Evolutionary conservation across 495 filamentous ascomycete species (phyloP).

Genomic region (Talaromyces nanjingensis): DNA sequence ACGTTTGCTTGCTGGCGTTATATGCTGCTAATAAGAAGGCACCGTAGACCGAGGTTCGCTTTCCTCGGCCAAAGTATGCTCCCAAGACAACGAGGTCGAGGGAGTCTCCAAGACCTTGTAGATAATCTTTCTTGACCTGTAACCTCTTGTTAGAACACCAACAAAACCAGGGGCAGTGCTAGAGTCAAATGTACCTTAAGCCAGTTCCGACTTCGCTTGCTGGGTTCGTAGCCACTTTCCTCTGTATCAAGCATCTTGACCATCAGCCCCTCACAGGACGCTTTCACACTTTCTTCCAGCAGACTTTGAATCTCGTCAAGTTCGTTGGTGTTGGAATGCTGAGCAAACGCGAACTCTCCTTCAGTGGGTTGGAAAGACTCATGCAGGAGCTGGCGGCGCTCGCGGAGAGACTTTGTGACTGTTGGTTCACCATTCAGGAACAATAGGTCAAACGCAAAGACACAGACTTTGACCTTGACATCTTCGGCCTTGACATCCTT

Average conservation of each 20-base stretch:
- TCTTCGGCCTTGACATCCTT: slow-evolving; percentile 98
- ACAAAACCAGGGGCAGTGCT: background rate
- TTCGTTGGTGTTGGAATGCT: slow-evolving; percentile 77
- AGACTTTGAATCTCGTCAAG: slow-evolving; percentile 88
- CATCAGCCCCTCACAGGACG: slow-evolving; percentile 95
- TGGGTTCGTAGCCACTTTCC: slow-evolving; percentile 90
- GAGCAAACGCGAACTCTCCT: slow-evolving; percentile 89
- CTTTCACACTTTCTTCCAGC: slow-evolving; percentile 88
- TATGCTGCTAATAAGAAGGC: slow-evolving; percentile 94
- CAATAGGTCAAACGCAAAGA: slow-evolving; percentile 93
- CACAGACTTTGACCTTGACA: slow-evolving; percentile 93
- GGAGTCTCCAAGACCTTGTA: slow-evolving; percentile 86
- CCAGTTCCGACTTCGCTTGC: slow-evolving; percentile 94
- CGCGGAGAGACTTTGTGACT: slow-evolving; percentile 78
- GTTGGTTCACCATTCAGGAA: slow-evolving; percentile 89
- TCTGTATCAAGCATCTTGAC: slow-evolving; percentile 96
- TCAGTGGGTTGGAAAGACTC: slow-evolving; percentile 67
- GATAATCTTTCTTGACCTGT: slow-evolving; percentile 95
- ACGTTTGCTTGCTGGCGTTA: slow-evolving; percentile 67
- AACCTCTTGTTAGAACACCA: slow-evolving; percentile 14
- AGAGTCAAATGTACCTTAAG: slow-evolving; percentile 60
- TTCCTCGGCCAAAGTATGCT: slow-evolving; percentile 89
- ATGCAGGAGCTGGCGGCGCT: slow-evolving; percentile 72
- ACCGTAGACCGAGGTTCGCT: slow-evolving; percentile 90
- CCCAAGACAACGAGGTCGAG: slow-evolving; percentile 94